Percentiles rank a stretch among this genome's conserved stretches.
Conservation (phyloP, 2,329 filamentous ascomycete genomes). For the Paraphaeosphaeria minitans region DNA sequence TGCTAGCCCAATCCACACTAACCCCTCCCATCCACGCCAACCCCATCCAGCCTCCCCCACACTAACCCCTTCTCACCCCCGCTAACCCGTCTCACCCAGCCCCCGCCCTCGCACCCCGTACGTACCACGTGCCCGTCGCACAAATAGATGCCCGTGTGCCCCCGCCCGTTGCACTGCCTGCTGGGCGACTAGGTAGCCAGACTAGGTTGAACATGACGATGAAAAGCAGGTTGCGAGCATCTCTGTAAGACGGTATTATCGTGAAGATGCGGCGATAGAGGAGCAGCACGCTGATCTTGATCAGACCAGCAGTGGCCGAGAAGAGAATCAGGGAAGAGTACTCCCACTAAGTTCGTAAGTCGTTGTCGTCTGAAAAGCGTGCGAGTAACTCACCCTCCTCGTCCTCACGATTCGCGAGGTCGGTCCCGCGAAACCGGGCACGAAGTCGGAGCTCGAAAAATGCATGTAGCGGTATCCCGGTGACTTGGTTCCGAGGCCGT, state of each 20-base stretch:
- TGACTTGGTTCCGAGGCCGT: conserved; percentile 7
- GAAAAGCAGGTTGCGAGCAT: conserved; percentile 14
- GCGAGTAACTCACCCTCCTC: background rate
- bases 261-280: conserved; percentile 20
- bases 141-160: conserved; percentile 8
- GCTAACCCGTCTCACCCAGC: background rate
- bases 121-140: conserved; percentile 3
- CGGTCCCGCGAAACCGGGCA: conserved; percentile 1
- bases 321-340: conserved; percentile 17
- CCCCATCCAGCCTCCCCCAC: background rate
- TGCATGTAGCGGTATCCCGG: conserved; percentile 8
- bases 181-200: no score
- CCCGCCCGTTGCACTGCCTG: background rate
- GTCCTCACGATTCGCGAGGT: background rate
- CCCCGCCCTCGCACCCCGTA: conserved; percentile 4
- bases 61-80: no score
- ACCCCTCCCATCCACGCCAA: no score
- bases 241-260: conserved; percentile 5
- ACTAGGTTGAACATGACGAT: conserved; percentile 12
- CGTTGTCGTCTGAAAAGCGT: no score
- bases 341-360: conserved; percentile 8
- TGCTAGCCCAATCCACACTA: background rate
- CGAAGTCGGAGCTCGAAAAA: background rate
- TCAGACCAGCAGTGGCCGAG: conserved; percentile 8
- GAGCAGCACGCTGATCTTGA: conserved; percentile 16